These are phyloP conservation scores for Russula foetens DNA, from an alignment of 768 basidiomycete genomes.

Conservation along the genomic window DNA sequence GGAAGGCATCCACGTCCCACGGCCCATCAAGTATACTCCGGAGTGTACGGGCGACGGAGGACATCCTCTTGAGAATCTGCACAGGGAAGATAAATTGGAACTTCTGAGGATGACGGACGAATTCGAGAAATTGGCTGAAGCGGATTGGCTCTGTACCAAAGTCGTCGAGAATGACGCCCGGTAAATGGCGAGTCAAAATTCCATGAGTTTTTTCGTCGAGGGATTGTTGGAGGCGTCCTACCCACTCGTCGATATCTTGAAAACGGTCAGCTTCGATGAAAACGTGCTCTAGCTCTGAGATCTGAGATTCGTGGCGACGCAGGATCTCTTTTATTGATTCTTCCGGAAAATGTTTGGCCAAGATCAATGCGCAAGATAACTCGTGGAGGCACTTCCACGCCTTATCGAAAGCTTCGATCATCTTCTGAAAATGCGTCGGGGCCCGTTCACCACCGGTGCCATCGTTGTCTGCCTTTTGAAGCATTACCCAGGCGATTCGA, in stretches of 20 bases:
- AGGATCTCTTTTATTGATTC: background rate
- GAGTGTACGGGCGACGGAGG: too few relatives aligned
- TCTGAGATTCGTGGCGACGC: background rate
- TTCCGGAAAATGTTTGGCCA: background rate
- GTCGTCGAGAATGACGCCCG: background rate
- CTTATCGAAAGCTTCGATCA: background rate
- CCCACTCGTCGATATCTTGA: background rate
- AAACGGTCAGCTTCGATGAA: background rate
- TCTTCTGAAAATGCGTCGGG: background rate
- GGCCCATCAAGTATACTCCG: background rate
- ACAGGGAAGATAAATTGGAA: background rate
- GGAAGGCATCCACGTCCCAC: background rate
- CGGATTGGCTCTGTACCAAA: background rate
- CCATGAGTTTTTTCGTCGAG: background rate
- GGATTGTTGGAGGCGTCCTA: background rate
- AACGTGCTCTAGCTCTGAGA: background rate
- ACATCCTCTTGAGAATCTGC: background rate
- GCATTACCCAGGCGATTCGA: background rate
- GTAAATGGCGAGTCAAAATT: background rate
- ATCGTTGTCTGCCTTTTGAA: background rate
- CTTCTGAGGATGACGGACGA: background rate
- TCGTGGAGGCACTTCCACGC: background rate
- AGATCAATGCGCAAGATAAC: background rate
- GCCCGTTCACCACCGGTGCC: background rate
- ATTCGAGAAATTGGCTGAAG: background rate